Base-by-base conservation (phyloP, 306 rosid genomes). In the Sicyos baderoa region DNA sequence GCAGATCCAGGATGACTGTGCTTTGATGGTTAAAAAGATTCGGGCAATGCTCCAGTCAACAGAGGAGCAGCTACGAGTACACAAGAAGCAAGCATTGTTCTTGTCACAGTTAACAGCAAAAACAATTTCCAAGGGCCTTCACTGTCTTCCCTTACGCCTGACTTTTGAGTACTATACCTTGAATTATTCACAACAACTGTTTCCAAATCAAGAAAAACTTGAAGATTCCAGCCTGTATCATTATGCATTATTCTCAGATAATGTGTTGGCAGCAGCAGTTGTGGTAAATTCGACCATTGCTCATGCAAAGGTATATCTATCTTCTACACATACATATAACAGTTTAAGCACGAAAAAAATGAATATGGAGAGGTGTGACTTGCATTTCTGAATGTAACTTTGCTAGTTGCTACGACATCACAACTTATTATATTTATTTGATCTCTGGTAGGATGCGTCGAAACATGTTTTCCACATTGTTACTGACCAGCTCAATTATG, bases 1-100 rank as follows among this genome's bases (percentile, higher is more conserved):
- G 82, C 96, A 86, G 83, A 61, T 79, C 78, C 96, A 87, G 76
- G 96, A 89, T 17, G 91, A 89, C 71, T 92, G 97, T 56, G 83
- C 95, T 72, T 81, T 72, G 77, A 68, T 70, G 62, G 95, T 89
- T 74, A 92, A 89, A 79, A 92, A 89, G 78, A 90, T 92, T 70
- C 82, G 97, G 70, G 97, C 97, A 54, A 89, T 92, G 96, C 84
- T 89, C 55, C 96, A 89, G 76, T 86, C 96, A 17, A 79, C 94
- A 2, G 96, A 92, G 73, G 96, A 92, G 80, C 97, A 87, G 82
- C 89, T 92, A 50, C 90, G 88, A 51, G 91, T 81, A 47, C 93
- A 89, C 88, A 92, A 84, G 80, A 92, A 92, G 81, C 97, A 92
- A 91, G 81, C 95, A 54, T 11, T 79, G 80, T 92, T 92, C 93